Base-by-base conservation (phyloP, 768 basidiomycete genomes). In the Russula olivacea region DNA sequence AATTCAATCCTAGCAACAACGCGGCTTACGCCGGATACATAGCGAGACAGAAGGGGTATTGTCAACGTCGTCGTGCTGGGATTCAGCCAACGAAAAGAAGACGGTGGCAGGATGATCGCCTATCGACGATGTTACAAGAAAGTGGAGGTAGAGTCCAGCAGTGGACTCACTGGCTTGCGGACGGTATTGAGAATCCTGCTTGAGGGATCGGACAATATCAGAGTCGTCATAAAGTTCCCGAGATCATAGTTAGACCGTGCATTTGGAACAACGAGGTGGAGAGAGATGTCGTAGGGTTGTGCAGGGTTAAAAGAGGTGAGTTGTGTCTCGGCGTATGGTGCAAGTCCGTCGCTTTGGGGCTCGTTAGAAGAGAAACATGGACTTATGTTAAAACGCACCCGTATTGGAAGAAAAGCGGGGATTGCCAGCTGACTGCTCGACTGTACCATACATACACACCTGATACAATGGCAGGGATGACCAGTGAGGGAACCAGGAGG, bases 151-250 rank as follows among this genome's bases (percentile, higher is more conserved):
- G n/a, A 28, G 1, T 38, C 15, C 19, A 51, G 23, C 21, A 25
- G 23, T 36, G 21, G 17, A 79, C 87, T 69, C 70, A 92, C 91
- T 12, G 91, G 83, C 65, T 82, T 79, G 64, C 89, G 85, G 59
- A 83, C 76, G 17, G 78, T 74, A 4, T 76, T 73, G 28, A 93
- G 74, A 7, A 89, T 87, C 68, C 79, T 81, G 72, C 91, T 91
- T 19, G 79, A 78, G 32, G 77, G 68, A 0, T 85, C 84, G 3
- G 75, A 77, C 30, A 93, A 73, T 1, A 80, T 83, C 40, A 93
- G 71, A 49, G 78, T 80, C 5, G 83, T 76, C 91, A 93, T 93
- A 73, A 93, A 93, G 72, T 93, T 93, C 47, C 91, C 91, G 3
- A 93, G 82, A 4, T 77, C 84, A 68, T 82, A 76, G 74, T 91